phyloP scores from a whole-genome alignment of 345 rosid genomes.

The Pistacia vera region DNA sequence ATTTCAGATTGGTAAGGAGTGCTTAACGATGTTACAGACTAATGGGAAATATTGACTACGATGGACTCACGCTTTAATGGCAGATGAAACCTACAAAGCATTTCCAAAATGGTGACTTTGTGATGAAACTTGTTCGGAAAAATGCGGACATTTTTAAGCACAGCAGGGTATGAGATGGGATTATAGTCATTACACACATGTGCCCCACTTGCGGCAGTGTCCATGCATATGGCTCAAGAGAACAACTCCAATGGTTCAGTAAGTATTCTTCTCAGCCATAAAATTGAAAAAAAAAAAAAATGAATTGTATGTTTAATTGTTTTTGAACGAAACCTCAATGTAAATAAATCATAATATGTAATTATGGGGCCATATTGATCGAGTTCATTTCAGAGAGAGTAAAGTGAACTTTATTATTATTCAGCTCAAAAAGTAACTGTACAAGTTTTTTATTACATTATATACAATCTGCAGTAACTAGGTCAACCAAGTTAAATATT shows the following conservation, averaged over 20 bases:
- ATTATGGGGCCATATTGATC: too few relatives aligned
- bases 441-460: too few relatives aligned
- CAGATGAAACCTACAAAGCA: slow-evolving; percentile 38
- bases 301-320: too few relatives aligned
- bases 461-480: too few relatives aligned
- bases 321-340: too few relatives aligned
- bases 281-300: too few relatives aligned
- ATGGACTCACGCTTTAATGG: slow-evolving; percentile 52
- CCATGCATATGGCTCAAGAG: too few relatives aligned
- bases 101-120: slow-evolving; percentile 27
- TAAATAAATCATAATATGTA: too few relatives aligned
- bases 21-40: slow-evolving; percentile 31
- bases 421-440: too few relatives aligned
- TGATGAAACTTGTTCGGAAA: slow-evolving; percentile 19
- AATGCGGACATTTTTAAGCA: slow-evolving; percentile 25
- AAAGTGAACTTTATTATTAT: too few relatives aligned
- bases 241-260: slow-evolving; percentile 14
- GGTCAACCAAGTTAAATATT: too few relatives aligned
- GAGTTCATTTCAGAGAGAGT: too few relatives aligned
- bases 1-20: slow-evolving; percentile 45
- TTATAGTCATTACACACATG: slow-evolving; percentile 39
- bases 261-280: background rate
- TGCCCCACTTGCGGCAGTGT: slow-evolving; percentile 36
- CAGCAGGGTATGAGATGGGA: slow-evolving; percentile 27
- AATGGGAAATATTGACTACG: slow-evolving; percentile 31